Conservation (phyloP, 495 filamentous ascomycete species). For the Chaetomidium leptoderma region DNA sequence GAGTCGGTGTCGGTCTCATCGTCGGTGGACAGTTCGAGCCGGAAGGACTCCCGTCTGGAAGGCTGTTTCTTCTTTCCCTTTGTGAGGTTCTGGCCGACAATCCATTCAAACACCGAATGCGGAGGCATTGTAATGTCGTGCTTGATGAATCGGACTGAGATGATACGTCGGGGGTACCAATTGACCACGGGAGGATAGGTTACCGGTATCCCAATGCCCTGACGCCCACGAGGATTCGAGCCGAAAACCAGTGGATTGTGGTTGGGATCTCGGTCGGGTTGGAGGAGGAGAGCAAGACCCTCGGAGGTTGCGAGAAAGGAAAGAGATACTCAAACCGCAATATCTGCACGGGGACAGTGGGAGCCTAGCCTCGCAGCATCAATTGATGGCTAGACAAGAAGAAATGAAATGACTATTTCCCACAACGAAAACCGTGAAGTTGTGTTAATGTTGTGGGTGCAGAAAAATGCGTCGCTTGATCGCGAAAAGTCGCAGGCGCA, state of each 20-base stretch:
- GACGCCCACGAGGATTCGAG: too few relatives aligned
- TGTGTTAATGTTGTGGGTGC: neutral
- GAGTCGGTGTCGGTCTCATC: conserved; percentile 36
- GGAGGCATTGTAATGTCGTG: conserved; percentile 25
- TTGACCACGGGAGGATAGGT: too few relatives aligned
- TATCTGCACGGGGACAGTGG: neutral
- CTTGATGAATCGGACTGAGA: neutral
- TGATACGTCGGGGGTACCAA: neutral
- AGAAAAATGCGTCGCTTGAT: neutral
- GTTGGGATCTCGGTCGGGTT: neutral
- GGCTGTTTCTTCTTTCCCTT: conserved; percentile 15
- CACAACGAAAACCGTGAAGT: neutral
- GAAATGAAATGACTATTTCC: neutral
- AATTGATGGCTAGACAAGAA: neutral
- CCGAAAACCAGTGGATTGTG: neutral
- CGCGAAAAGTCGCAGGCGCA: neutral
- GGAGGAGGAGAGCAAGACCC: neutral
- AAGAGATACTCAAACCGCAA: neutral
- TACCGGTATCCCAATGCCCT: too few relatives aligned
- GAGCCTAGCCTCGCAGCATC: neutral
- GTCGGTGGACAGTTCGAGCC: conserved; percentile 36
- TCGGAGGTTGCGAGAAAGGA: too few relatives aligned
- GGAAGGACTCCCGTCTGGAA: conserved; percentile 22
- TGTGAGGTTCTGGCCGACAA: conserved; percentile 36
- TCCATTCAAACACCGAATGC: conserved; percentile 37